Evolutionary conservation across 2,329 filamentous ascomycete genomes (phyloP).

Genomic region (Alternaria dauci): DNA sequence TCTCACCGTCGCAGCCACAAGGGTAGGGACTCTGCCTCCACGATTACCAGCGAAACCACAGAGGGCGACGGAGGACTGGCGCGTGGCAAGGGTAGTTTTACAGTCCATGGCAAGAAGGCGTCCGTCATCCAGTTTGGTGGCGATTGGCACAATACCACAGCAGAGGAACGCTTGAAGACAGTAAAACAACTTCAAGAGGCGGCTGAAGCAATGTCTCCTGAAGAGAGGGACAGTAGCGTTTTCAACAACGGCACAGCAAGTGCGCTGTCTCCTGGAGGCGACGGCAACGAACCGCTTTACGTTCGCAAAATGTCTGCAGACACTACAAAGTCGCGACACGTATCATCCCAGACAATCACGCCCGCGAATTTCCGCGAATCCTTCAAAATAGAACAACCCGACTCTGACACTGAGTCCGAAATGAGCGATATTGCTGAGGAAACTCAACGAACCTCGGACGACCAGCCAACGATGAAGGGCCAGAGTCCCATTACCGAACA

Average conservation of each 20-base stretch:
- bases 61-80: slow-evolving; percentile 75
- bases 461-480: slow-evolving; percentile 22
- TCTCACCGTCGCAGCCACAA: slow-evolving; percentile 75
- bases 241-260: slow-evolving; percentile 36
- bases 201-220: slow-evolving; percentile 34
- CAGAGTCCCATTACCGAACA: slow-evolving; percentile 23
- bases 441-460: slow-evolving; percentile 19
- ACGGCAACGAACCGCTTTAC: slow-evolving; percentile 31
- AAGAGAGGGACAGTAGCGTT: slow-evolving; percentile 39
- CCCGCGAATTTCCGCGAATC: slow-evolving; percentile 41
- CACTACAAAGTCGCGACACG: slow-evolving; percentile 46
- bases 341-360: slow-evolving; percentile 48
- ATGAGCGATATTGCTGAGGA: slow-evolving; percentile 49
- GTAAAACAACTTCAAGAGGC: slow-evolving; percentile 50
- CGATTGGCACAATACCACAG: slow-evolving; percentile 74
- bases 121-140: slow-evolving; percentile 95
- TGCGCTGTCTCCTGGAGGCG: slow-evolving; percentile 28
- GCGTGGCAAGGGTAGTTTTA: slow-evolving; percentile 86
- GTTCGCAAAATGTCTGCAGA: slow-evolving; percentile 36
- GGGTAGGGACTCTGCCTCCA: slow-evolving; percentile 75
- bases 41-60: slow-evolving; percentile 58
- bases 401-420: slow-evolving; percentile 38
- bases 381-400: slow-evolving; percentile 28
- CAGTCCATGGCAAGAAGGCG: slow-evolving; percentile 96
- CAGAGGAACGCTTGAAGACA: slow-evolving; percentile 51